A percentile compares a stretch with the other conserved stretches of the same genome.
These are phyloP conservation scores for Pichia sp. DNA, from an alignment of 1,139 yeast genomes.

Conservation along the genomic window DNA sequence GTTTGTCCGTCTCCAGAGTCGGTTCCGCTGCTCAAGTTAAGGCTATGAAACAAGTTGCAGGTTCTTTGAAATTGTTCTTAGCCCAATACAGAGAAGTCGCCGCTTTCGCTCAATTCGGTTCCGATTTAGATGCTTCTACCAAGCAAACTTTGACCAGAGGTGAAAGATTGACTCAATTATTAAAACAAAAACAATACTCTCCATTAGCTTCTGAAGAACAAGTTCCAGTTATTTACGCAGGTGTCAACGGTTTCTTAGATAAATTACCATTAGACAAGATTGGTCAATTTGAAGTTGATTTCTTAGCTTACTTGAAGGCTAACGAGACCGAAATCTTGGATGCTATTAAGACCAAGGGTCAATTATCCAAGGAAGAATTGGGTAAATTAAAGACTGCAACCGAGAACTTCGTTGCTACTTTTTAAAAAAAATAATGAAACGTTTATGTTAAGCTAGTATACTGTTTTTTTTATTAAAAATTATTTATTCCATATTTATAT, in stretches of 20 bases:
- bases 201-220: conserved; percentile 99
- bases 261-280: conserved; percentile 78
- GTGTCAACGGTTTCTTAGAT: conserved; percentile 99
- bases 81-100: conserved; percentile 99
- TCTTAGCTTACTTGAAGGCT: conserved; percentile 86
- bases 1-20: conserved; percentile 99
- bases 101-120: conserved; percentile 99
- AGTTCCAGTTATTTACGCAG: conserved; percentile 98
- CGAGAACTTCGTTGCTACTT: conserved; percentile 87
- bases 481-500: conserved; percentile 23
- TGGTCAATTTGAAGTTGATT: conserved; percentile 87
- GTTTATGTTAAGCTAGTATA: conserved; percentile 19
- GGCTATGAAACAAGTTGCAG: conserved; percentile 99
- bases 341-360: conserved; percentile 86
- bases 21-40: conserved; percentile 99
- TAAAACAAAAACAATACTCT: conserved; percentile 95
- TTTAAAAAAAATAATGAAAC: conserved; percentile 38
- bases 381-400: conserved; percentile 87
- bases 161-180: conserved; percentile 99
- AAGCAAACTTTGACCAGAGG: conserved; percentile 99
- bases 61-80: conserved; percentile 99
- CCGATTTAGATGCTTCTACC: conserved; percentile 99
- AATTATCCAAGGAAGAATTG: conserved; percentile 81
- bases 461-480: conserved; percentile 18
- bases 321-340: conserved; percentile 81